Evolutionary conservation across 2,329 filamentous ascomycete genomes (phyloP), one percentile per base, ranked within the genome.

Genomic region (Fusarium transvaalense): DNA sequence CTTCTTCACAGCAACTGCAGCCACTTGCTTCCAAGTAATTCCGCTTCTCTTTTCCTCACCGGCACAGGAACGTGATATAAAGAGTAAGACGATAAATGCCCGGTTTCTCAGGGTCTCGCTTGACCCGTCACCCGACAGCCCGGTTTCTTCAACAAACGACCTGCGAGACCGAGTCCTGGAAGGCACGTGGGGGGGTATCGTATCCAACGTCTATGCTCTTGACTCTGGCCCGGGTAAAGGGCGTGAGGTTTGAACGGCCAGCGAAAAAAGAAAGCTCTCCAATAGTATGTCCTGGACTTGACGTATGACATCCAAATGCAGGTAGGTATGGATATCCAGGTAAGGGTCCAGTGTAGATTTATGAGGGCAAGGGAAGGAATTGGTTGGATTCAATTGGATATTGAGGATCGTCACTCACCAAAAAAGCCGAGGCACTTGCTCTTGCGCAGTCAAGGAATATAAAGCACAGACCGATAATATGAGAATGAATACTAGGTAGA

Each of bases 101-200:
- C 56, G 53, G 62, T 52, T 51, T 41, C 57, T 56, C 61, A 66
- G 61, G 68, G 61, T 57, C 66, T 66, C 56, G 41, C 64, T 63
- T 63, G 42, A 51, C 58, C 55, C 63, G 55, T 74, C 69, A 71
- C 62, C 71, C 65, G 69, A 72, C 67, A 64, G 46, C 53, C 41
- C 60, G 53, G 46, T 38, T 42, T 34, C 41, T 46, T 64, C 37
- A 39, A 51, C 56, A 50, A 56, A 63, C 56, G 37, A 58, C 69
- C 50, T 58, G 59, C 67, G 47, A 74, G 55, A 52, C 60, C 65
- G 61, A 68, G 69, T 74, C 67, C 42, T 55, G 46, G 17, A 51
- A 69, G 60, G 71, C 71, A 74, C 71, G 71, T 74, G 71, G 71
- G 71, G 70, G 64, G 51, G 51, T 62, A 46, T 52, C 41, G 32